Conservation (phyloP, 768 basidiomycete species). For the Auriscalpium orientale region DNA sequence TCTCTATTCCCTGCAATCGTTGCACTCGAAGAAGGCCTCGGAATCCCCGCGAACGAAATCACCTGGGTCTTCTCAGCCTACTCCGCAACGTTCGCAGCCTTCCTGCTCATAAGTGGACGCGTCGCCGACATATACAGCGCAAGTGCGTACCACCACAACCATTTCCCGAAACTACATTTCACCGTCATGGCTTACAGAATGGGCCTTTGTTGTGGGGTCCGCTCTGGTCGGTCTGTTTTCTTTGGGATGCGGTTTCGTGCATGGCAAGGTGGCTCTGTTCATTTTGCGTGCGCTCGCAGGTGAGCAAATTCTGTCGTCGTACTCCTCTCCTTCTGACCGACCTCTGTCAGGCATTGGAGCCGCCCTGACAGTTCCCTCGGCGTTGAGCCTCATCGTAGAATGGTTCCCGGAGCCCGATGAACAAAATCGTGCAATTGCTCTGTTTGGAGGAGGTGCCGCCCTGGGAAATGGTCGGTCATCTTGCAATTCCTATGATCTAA, state of each 20-base stretch:
- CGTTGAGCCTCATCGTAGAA: conserved; percentile 34
- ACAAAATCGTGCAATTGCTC: conserved; percentile 35
- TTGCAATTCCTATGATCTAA: background rate
- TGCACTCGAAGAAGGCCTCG: conserved; percentile 17
- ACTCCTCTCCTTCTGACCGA: background rate
- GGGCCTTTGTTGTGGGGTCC: background rate
- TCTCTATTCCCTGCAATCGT: conserved; percentile 27
- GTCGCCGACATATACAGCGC: background rate
- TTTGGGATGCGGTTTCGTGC: background rate
- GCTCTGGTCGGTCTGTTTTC: background rate
- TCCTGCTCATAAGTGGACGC: conserved; percentile 19
- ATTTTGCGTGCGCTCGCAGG: background rate
- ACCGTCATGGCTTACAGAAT: background rate
- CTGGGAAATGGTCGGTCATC: background rate
- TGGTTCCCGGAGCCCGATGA: conserved; percentile 36
- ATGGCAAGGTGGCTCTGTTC: background rate
- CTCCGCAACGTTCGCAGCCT: conserved; percentile 28
- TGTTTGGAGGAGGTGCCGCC: background rate
- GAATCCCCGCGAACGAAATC: conserved; percentile 20
- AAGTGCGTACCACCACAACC: background rate
- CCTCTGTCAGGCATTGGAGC: conserved; percentile 19
- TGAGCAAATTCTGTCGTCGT: background rate
- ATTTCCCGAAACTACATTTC: background rate
- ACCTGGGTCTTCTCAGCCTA: conserved; percentile 30
- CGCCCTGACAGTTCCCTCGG: conserved; percentile 36